Conservation (phyloP, 768 basidiomycete species). For the Kwoniella heveanensis region DNA sequence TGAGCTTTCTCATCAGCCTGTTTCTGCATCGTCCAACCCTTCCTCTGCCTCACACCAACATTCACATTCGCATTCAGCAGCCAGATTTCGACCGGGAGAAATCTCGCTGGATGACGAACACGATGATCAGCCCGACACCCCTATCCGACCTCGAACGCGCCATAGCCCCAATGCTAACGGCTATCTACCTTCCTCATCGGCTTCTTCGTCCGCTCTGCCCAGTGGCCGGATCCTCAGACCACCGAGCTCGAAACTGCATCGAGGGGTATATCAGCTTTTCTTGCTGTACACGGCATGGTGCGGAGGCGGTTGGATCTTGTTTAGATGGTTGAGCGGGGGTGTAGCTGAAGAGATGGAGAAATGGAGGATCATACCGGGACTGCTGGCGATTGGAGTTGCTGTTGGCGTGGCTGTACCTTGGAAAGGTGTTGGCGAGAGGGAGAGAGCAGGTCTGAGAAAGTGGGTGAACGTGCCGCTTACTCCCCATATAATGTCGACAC, state of each 20-base stretch:
- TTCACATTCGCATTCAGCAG: too few species aligned
- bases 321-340: conserved; percentile 65
- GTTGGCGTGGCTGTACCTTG: conserved; percentile 70
- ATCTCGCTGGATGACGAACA: conserved; percentile 13
- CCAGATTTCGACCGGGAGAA: not conserved
- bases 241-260: conserved; percentile 31
- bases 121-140: conserved; percentile 16
- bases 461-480: too few species aligned
- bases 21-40: not conserved
- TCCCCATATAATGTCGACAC: too few species aligned
- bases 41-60: not conserved
- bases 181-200: not conserved
- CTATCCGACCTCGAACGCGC: conserved; percentile 6
- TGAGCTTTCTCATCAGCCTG: not conserved
- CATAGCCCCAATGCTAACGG: not conserved
- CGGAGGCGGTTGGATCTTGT: conserved; percentile 70
- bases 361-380: conserved; percentile 63
- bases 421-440: conserved; percentile 64
- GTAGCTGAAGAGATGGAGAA: conserved; percentile 67
- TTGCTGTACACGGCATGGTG: conserved; percentile 66
- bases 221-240: conserved; percentile 21
- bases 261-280: conserved; percentile 67
- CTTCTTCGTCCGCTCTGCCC: too few species aligned
- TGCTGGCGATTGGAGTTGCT: conserved; percentile 67
- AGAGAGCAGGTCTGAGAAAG: conserved; percentile 77